A percentile compares a stretch with the other conserved stretches of the same genome.
phyloP scores from a whole-genome alignment of 495 filamentous ascomycete species.

The Thozetella sp. region DNA sequence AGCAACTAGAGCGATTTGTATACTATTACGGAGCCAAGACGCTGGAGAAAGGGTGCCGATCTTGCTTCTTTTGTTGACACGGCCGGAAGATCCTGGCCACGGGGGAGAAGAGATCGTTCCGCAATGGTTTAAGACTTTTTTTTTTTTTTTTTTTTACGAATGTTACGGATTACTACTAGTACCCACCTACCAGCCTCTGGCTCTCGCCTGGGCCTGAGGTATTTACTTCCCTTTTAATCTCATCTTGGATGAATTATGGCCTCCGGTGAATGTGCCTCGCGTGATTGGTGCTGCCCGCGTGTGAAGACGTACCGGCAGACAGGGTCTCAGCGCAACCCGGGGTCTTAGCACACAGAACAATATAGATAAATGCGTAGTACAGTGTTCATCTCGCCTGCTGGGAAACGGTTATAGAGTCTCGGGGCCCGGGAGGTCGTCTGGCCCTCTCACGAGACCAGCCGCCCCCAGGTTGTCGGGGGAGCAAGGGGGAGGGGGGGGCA shows the following conservation, averaged over 20 bases:
- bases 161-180: too few species aligned
- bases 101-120: not conserved
- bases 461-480: not conserved
- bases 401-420: not conserved
- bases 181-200: too few species aligned
- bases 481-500: not conserved
- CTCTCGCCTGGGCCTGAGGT: too few species aligned
- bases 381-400: not conserved
- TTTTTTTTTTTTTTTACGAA: slow-evolving; percentile 1
- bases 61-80: not conserved
- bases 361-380: not conserved
- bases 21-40: slow-evolving; percentile 3
- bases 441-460: not conserved
- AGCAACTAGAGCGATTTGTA: slow-evolving; percentile 24
- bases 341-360: too few species aligned
- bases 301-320: too few species aligned
- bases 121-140: slow-evolving; percentile 1
- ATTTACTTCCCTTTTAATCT: too few species aligned
- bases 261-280: too few species aligned
- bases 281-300: too few species aligned
- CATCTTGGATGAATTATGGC: too few species aligned
- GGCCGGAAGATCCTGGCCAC: not conserved
- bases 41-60: not conserved
- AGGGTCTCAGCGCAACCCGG: too few species aligned
- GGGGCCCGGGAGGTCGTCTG: not conserved